phyloP scores from a whole-genome alignment of 1,284 basidiomycete species.

The Mycosarcoma mackinlayi region DNA sequence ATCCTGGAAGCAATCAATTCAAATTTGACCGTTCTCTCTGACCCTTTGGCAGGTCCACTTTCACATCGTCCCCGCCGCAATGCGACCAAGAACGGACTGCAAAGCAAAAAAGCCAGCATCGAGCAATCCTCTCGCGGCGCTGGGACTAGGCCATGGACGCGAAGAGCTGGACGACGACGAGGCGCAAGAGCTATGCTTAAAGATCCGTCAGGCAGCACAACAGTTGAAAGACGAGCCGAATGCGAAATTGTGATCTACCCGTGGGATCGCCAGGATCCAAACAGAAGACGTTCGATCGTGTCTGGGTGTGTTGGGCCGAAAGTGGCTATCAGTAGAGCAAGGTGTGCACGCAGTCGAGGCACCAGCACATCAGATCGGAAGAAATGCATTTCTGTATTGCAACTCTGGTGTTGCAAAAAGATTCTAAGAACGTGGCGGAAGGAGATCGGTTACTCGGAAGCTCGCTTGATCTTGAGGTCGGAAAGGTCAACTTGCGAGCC shows the following conservation, averaged over 20 bases:
- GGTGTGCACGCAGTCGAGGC: no score
- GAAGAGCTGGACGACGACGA: slow-evolving; percentile 59
- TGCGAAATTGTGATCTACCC: slow-evolving; percentile 28
- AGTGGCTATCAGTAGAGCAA: no score
- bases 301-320: background rate
- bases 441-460: slow-evolving; percentile 26
- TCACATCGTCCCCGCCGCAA: slow-evolving; percentile 80
- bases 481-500: slow-evolving; percentile 60
- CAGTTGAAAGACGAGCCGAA: slow-evolving; percentile 5
- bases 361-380: background rate
- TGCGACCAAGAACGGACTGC: slow-evolving; percentile 59
- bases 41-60: slow-evolving; percentile 76
- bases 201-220: slow-evolving; percentile 25
- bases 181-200: slow-evolving; percentile 29
- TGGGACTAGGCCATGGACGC: slow-evolving; percentile 52
- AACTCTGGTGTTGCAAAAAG: slow-evolving; percentile 1
- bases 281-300: background rate
- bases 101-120: slow-evolving; percentile 18
- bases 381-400: slow-evolving; percentile 21
- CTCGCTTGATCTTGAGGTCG: slow-evolving; percentile 61
- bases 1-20: no score
- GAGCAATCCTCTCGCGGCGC: slow-evolving; percentile 22
- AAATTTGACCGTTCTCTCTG: no score
- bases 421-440: slow-evolving; percentile 1
- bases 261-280: background rate